Percentiles rank a stretch among this genome's conserved stretches.
Conservation (phyloP, 148 eudicot genomes). For the Bassia scoparia region DNA sequence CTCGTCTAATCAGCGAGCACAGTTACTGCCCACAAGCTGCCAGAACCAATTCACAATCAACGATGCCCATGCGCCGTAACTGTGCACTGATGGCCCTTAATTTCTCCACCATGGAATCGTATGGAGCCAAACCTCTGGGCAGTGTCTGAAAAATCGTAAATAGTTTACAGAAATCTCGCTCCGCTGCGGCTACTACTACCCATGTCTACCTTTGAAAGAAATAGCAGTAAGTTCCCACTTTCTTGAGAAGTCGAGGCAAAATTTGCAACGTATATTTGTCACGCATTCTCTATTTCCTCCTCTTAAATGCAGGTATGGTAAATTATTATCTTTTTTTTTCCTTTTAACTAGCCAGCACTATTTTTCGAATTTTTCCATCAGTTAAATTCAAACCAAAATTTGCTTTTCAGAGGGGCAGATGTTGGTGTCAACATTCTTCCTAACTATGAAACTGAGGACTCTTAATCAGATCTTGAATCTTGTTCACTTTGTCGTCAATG, state of each 20-base stretch:
- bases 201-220: constrained; percentile 39
- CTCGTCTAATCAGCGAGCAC: too few species aligned
- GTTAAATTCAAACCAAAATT: background rate
- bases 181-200: constrained; percentile 29
- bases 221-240: constrained; percentile 26
- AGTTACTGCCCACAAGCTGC: too few species aligned
- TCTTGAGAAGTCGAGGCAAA: constrained; percentile 29
- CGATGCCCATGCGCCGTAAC: too few species aligned
- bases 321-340: background rate
- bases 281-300: constrained; percentile 27
- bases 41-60: too few species aligned
- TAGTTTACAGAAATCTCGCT: constrained; percentile 23
- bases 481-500: background rate
- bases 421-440: background rate
- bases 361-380: too few species aligned
- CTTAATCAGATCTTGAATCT: background rate
- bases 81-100: too few species aligned
- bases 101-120: too few species aligned
- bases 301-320: constrained; percentile 35
- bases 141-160: constrained; percentile 26
- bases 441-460: background rate
- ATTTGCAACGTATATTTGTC: constrained; percentile 28
- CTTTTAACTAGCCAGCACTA: background rate
- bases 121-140: constrained; percentile 26
- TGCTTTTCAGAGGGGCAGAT: background rate